Evolutionary conservation across 108 stramenopile species (phyloP).

Genomic region (Cyclotella atomus): DNA sequence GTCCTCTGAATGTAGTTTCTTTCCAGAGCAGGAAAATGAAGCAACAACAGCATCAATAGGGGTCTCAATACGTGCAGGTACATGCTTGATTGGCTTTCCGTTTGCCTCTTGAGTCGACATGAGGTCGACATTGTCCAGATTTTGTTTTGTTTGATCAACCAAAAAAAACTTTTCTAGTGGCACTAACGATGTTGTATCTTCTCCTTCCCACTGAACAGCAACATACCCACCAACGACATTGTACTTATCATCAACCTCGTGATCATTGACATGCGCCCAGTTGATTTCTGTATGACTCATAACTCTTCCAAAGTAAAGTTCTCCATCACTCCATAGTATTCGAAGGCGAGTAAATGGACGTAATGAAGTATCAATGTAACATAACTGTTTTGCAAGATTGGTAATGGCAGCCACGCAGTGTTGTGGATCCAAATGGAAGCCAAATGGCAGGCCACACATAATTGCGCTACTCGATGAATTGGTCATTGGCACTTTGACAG

Average conservation of each 20-base stretch:
- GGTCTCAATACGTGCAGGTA: constrained; percentile 3
- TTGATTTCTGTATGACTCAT: constrained; percentile 14
- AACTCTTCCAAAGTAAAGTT: constrained; percentile 23
- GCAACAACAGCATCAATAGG: constrained; percentile 35
- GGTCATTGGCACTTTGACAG: constrained; percentile 5
- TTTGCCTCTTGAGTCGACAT: background rate
- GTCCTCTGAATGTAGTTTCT: constrained; percentile 9
- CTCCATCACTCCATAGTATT: constrained; percentile 42
- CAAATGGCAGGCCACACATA: constrained; percentile 41
- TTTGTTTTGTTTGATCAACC: background rate
- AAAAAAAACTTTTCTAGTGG: constrained; percentile 20
- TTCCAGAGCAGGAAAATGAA: constrained; percentile 26
- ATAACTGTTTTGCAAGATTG: constrained; percentile 29
- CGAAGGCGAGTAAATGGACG: constrained; percentile 29
- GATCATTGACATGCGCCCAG: constrained; percentile 25
- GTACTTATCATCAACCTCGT: constrained; percentile 6
- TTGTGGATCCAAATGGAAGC: constrained; percentile 29
- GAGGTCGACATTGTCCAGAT: background rate
- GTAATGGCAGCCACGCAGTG: constrained; percentile 21
- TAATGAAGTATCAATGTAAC: constrained; percentile 33
- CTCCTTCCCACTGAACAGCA: constrained; percentile 41
- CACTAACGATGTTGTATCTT: constrained; percentile 33
- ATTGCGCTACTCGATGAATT: background rate
- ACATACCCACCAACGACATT: constrained; percentile 23
- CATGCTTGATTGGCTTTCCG: constrained; percentile 6